Base-by-base conservation (phyloP, 306 rosid genomes). In the Vigna angularis region DNA sequence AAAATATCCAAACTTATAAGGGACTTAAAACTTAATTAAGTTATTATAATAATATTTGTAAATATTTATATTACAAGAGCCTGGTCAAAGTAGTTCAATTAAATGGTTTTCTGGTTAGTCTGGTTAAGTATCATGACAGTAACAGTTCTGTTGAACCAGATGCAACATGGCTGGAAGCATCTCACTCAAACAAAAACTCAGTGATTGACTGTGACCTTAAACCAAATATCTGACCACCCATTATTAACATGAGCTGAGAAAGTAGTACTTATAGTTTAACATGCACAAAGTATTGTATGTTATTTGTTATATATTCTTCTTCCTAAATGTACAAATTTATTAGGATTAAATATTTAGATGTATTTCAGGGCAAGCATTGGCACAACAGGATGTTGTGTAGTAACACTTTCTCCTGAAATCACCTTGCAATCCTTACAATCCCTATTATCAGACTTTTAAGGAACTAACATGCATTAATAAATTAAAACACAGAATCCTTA, bases 401-500 rank as follows among this genome's bases (percentile, higher is more conserved):
- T 51, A 51, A 16, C 7, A 51, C 22, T 6, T n/a, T n/a, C 55
- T 16, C 20, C 20, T 7, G 9, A 26, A 26, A 26, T 26, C 28
- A 26, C 28, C 28, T 51, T 16, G 22, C 56, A 16, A 51, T 15
- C 56, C 22, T 16, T 51, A n/a, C 56, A 51, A n/a, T 6, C 56
- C n/a, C 22, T 51, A 15, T 16, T 50, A 16, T 50, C 51, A 47
- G 45, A 15, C 44, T n/a, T 26, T 64, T 57, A 53, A 59, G 36
- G 17, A 24, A 65, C 30, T 64, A 63, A 40, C 24, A 16, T 48
- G 9, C 47, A 2, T 42, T 42, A 42, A 38, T 6, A 61, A 50
- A 73, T 76, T 77, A 36, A 82, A 65, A 56, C 53, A 62, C 51
- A 83, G 18, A 42, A 30, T 34, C 42, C 48, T 17, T 15, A 18